Evolutionary conservation across 225 moss, liverwort and hornwort species (phyloP), one percentile per base, ranked within the genome.

Genomic region (Pseudoscleropodium purum): DNA sequence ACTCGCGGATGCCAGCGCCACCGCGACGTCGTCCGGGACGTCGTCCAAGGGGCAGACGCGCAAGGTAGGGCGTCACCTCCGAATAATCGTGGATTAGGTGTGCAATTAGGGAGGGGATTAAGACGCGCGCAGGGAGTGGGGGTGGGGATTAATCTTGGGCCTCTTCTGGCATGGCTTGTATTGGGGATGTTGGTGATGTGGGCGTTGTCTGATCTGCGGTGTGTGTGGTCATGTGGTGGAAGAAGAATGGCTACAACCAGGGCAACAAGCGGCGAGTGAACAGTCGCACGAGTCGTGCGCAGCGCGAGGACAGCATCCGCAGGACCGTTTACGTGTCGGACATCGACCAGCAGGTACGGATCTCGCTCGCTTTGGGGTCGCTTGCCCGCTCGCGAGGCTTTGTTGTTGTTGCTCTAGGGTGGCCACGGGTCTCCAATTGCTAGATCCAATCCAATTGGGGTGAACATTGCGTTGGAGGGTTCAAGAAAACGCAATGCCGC

Each of bases 291-390:
- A 97, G 95, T 86, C 97, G 96, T 64, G 98, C 98, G 56, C 98
- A 99, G 92, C 95, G 95, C 87, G 98, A 99, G 93, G 97, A 99
- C 90, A 97, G 97, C 89, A 96, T 99, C 84, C 96, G 98, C 62
- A 92, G 96, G 88, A 99, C 97, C 75, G 96, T 99, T 15, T 99
- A 99, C 75, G 97, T 99, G 84, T 97, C 97, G 45, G 98, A 99
- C 69, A 99, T 99, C 89, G 96, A 99, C 93, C 98, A 99, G 78
- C 97, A 99, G 95, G 98, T 98, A 92, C 81, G 92, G 89, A 90
- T 88, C 89, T 89, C 56, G 54, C 64, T 66, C 26, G 39, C 52
- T 79, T 33, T 36, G 21, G 69, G 30, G 36, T 54, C 33, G 34
- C 8, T 60, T 18, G 15, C 6, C 21, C 72, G n/a, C 24, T 70